Conservation (phyloP, 495 filamentous ascomycete genomes). For the Annulohypoxylon nitens region DNA sequence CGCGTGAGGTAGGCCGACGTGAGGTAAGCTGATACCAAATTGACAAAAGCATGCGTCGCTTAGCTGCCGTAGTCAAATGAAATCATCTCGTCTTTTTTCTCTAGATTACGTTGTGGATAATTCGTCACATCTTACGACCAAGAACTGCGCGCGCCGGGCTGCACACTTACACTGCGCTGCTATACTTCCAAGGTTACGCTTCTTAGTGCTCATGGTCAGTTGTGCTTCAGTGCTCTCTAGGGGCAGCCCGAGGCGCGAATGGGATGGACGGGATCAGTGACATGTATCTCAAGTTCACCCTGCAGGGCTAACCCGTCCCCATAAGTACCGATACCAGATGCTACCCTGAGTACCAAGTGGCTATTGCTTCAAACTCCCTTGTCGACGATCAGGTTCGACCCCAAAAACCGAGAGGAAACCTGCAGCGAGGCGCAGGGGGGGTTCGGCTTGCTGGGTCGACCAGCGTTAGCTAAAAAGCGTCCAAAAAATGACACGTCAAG, state of each 20-base stretch:
- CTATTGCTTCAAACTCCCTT: slow-evolving; percentile 36
- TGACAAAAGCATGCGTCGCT: slow-evolving; percentile 35
- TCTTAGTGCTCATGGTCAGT: not conserved
- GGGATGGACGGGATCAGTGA: not conserved
- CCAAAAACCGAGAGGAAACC: slow-evolving; percentile 39
- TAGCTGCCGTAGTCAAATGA: slow-evolving; percentile 42
- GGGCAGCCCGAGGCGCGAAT: not conserved
- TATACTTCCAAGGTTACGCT: slow-evolving; percentile 5
- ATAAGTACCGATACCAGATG: slow-evolving; percentile 48
- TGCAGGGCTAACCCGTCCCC: slow-evolving; percentile 36
- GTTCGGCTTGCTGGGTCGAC: slow-evolving; percentile 42
- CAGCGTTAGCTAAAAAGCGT: slow-evolving; percentile 31
- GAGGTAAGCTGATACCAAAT: slow-evolving; percentile 47
- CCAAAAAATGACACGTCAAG: slow-evolving; percentile 46
- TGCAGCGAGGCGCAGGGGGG: slow-evolving; percentile 45
- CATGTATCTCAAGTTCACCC: slow-evolving; percentile 44
- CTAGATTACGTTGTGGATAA: slow-evolving; percentile 32
- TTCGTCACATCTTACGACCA: slow-evolving; percentile 37
- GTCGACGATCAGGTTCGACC: slow-evolving; percentile 48
- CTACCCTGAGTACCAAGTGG: slow-evolving; percentile 44
- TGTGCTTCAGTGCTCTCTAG: not conserved
- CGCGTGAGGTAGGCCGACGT: slow-evolving; percentile 45
- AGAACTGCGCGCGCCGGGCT: slow-evolving; percentile 3
- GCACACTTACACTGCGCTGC: slow-evolving; percentile 5
- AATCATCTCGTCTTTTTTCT: slow-evolving; percentile 14